Conservation (phyloP, 2,329 filamentous ascomycete species). For the Fusarium sp. region DNA sequence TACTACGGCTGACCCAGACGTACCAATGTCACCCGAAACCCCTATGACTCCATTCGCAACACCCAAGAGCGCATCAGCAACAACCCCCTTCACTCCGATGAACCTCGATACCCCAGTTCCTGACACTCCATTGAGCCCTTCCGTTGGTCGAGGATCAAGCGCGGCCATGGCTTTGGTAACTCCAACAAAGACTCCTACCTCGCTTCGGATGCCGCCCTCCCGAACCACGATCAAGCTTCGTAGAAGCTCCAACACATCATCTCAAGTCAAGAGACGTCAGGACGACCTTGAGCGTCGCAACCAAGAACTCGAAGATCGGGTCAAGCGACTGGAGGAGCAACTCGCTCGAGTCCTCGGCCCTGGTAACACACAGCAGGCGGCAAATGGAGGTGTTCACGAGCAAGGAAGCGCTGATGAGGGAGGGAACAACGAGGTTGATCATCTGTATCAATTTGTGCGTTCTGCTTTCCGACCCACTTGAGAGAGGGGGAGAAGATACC, state of each 20-base stretch:
- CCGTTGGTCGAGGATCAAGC: slow-evolving; percentile 15
- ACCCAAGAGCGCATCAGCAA: neutral
- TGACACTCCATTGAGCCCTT: slow-evolving; percentile 30
- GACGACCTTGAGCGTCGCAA: slow-evolving; percentile 16
- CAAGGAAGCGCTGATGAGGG: neutral
- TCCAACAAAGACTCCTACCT: neutral
- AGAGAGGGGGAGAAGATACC: neutral
- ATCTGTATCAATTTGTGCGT: slow-evolving; percentile 3
- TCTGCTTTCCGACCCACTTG: slow-evolving; percentile 2
- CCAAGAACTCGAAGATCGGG: slow-evolving; percentile 18
- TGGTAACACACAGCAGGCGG: neutral
- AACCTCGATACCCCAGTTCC: neutral
- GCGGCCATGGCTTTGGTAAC: neutral
- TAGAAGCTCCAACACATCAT: neutral
- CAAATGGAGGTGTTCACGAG: neutral
- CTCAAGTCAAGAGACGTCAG: neutral
- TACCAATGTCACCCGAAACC: neutral
- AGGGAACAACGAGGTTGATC: neutral
- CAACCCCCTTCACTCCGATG: slow-evolving; percentile 11
- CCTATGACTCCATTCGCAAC: neutral
- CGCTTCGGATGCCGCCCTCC: neutral
- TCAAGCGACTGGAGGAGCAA: slow-evolving; percentile 26
- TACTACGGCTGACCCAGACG: neutral
- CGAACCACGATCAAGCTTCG: neutral
- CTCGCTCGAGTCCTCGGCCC: neutral